Conservation (phyloP, 2,329 filamentous ascomycete genomes). For the Fusarium citri region DNA sequence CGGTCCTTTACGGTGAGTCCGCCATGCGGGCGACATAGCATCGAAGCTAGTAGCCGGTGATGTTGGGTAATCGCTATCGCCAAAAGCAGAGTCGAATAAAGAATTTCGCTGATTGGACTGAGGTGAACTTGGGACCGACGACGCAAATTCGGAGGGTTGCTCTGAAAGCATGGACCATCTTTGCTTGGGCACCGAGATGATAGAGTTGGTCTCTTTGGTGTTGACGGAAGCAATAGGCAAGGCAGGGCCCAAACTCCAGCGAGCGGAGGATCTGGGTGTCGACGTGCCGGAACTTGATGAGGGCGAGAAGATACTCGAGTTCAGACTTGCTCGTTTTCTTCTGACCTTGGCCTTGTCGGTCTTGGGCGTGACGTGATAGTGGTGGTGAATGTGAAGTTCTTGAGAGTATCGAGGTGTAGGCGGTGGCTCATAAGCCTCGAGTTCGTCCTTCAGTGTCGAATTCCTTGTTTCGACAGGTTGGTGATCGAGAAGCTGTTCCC, state of each 20-base stretch:
- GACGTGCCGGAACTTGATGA: conserved; percentile 55
- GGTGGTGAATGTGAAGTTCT: conserved; percentile 92
- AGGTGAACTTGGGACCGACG: conserved; percentile 85
- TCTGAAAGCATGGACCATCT: conserved; percentile 68
- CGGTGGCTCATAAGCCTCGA: conserved; percentile 62
- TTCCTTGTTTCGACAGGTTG: conserved; percentile 68
- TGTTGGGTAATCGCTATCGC: conserved; percentile 74
- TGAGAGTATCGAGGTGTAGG: conserved; percentile 62
- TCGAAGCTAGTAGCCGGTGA: conserved; percentile 83
- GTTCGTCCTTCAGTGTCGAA: conserved; percentile 76
- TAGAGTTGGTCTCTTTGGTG: conserved; percentile 64
- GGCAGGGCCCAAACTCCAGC: conserved; percentile 55
- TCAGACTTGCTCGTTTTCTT: conserved; percentile 77
- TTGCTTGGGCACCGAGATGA: conserved; percentile 57
- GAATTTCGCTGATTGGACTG: conserved; percentile 78
- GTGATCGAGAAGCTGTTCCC: conserved; percentile 84
- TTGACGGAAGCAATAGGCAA: conserved; percentile 57
- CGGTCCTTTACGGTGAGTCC: conserved; percentile 64
- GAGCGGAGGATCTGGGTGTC: conserved; percentile 55
- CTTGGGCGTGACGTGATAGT: conserved; percentile 81
- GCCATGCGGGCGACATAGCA: conserved; percentile 73
- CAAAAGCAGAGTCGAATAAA: conserved; percentile 78
- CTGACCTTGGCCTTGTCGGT: conserved; percentile 72
- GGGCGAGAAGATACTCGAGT: conserved; percentile 71
- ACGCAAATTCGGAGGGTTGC: conserved; percentile 75